A percentile compares a stretch with the other conserved stretches of the same genome.
Evolutionary conservation across 345 rosid species (phyloP).

Genomic region (Ceriops zippeliana): DNA sequence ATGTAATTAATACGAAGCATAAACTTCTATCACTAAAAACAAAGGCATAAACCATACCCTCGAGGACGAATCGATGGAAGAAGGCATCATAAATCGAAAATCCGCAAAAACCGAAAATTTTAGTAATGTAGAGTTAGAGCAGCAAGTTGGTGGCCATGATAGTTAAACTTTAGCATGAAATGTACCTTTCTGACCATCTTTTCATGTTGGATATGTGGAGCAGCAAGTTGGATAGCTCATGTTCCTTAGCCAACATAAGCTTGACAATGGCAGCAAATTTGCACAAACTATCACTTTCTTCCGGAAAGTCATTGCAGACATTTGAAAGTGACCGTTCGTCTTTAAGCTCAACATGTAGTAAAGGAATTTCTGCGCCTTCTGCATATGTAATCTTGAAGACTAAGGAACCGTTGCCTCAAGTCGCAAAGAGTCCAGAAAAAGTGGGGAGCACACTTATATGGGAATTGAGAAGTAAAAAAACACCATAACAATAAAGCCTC

Average conservation of each 20-base stretch:
- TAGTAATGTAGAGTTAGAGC: background rate
- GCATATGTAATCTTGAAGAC: background rate
- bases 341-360: conserved; percentile 3
- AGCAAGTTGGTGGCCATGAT: background rate
- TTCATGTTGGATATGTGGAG: conserved; percentile 17
- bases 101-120: background rate
- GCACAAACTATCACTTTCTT: conserved; percentile 10
- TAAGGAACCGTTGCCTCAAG: background rate
- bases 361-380: background rate
- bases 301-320: conserved; percentile 14
- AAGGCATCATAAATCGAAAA: background rate
- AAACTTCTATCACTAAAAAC: no score
- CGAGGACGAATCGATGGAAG: no score
- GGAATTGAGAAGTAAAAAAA: conserved; percentile 5
- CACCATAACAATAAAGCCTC: background rate
- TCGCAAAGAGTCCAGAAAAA: no score
- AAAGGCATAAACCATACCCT: no score
- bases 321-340: conserved; percentile 9
- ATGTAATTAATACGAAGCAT: no score
- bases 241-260: conserved; percentile 7
- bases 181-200: conserved; percentile 19
- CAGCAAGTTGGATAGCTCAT: no score
- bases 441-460: no score
- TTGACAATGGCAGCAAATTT: conserved; percentile 14
- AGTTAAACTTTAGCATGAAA: background rate